These are phyloP conservation scores for Chrysosphaeria jannelii DNA, from an alignment of 2,329 filamentous ascomycete genomes.

Conservation along the genomic window DNA sequence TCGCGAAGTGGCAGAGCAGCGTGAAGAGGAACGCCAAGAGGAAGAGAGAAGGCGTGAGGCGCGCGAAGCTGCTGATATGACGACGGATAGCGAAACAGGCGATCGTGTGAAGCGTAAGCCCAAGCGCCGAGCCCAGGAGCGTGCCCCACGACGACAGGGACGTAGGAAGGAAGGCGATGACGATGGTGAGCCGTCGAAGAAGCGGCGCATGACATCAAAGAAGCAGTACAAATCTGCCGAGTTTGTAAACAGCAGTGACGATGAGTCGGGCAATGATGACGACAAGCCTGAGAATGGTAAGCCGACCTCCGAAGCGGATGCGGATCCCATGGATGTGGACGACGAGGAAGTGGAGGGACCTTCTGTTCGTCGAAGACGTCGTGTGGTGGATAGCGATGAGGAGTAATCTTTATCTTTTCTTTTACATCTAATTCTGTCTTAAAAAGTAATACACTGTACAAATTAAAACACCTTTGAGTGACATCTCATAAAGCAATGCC, in stretches of 20 bases:
- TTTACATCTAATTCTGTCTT: background rate
- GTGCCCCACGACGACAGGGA: constrained; percentile 18
- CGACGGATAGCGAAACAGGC: constrained; percentile 53
- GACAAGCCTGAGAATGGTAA: constrained; percentile 1
- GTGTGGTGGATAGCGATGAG: constrained; percentile 8
- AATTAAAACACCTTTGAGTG: background rate
- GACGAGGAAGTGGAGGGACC: constrained; percentile 5
- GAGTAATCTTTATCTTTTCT: constrained; percentile 1
- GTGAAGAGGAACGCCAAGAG: constrained; percentile 39
- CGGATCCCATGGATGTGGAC: constrained; percentile 23
- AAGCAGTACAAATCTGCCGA: constrained; percentile 60
- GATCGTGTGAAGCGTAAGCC: constrained; percentile 58
- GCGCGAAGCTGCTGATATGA: constrained; percentile 47
- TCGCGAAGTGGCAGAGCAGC: constrained; percentile 36
- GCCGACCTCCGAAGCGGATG: constrained; percentile 5
- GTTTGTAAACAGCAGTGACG: constrained; percentile 50
- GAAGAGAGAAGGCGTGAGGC: constrained; percentile 41
- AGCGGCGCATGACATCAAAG: constrained; percentile 19
- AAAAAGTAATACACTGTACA: background rate
- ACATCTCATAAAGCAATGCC: background rate
- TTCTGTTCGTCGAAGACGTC: constrained; percentile 3
- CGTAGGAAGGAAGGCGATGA: constrained; percentile 9
- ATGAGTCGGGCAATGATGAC: constrained; percentile 11
- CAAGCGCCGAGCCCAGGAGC: constrained; percentile 13
- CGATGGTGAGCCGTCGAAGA: constrained; percentile 23